Conservation (phyloP, 2,329 filamentous ascomycete species). For the Magnaporthiopsis poae region DNA sequence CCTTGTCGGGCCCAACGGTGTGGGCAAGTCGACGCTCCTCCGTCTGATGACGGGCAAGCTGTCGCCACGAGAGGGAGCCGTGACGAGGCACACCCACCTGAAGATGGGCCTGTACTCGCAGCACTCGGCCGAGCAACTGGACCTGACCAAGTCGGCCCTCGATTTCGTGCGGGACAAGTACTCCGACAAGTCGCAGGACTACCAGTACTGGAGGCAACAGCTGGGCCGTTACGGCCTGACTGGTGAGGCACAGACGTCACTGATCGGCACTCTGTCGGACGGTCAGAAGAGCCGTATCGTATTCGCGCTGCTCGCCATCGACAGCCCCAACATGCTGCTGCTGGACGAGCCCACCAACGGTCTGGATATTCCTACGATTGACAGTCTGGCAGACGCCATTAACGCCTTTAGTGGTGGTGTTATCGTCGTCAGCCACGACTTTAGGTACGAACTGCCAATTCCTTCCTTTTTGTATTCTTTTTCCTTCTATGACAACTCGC, state of each 20-base stretch:
- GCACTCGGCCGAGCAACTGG: slow-evolving; percentile 96
- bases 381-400: slow-evolving; percentile 93
- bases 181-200: slow-evolving; percentile 78
- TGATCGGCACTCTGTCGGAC: slow-evolving; percentile 96
- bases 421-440: slow-evolving; percentile 96
- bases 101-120: slow-evolving; percentile 97
- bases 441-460: slow-evolving; percentile 58
- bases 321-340: slow-evolving; percentile 92
- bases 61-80: slow-evolving; percentile 68
- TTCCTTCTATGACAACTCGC: slow-evolving; percentile 4
- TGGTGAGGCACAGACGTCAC: slow-evolving; percentile 86
- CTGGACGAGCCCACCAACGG: slow-evolving; percentile 99
- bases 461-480: not conserved
- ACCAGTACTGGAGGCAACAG: slow-evolving; percentile 98
- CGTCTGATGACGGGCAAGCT: slow-evolving; percentile 95
- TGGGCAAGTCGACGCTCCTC: slow-evolving; percentile 93
- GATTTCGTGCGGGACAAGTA: slow-evolving; percentile 98
- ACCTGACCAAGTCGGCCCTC: slow-evolving; percentile 91
- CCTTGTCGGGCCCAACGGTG: slow-evolving; percentile 95
- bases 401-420: slow-evolving; percentile 94
- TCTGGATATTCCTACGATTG: slow-evolving; percentile 96
- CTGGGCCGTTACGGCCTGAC: slow-evolving; percentile 88
- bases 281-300: slow-evolving; percentile 98
- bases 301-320: slow-evolving; percentile 90
- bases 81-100: slow-evolving; percentile 91